These are phyloP conservation scores for Candida ortonii DNA, from an alignment of 805 yeast genomes.

Conservation along the genomic window DNA sequence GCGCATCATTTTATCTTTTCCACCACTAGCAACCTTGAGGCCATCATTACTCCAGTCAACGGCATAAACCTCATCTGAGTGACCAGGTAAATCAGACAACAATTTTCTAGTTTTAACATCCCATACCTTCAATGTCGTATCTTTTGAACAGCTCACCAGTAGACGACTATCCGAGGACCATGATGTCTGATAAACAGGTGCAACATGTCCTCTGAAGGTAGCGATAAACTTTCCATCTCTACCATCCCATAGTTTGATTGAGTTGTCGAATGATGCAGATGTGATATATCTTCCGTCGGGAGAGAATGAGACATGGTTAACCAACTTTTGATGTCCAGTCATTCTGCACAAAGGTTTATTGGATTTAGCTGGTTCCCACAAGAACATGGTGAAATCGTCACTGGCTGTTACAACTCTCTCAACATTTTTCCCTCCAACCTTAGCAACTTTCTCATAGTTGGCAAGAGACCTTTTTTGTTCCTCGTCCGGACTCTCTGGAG, in stretches of 20 bases:
- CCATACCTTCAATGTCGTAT: constrained; percentile 95
- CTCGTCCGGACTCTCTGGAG: constrained; percentile 43
- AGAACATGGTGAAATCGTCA: constrained; percentile 96
- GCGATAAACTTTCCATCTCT: constrained; percentile 84
- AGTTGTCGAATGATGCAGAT: constrained; percentile 92
- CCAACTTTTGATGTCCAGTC: constrained; percentile 97
- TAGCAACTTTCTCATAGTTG: constrained; percentile 62
- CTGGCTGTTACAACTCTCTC: constrained; percentile 93
- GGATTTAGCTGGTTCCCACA: constrained; percentile 87
- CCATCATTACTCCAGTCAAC: constrained; percentile 99
- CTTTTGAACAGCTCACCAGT: constrained; percentile 90
- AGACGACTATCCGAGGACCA: constrained; percentile 96
- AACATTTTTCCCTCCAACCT: constrained; percentile 47
- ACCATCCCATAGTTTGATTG: constrained; percentile 96
- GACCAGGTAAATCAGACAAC: constrained; percentile 91
- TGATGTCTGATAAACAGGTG: constrained; percentile 95
- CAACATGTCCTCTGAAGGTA: constrained; percentile 95
- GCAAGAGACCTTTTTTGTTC: constrained; percentile 53
- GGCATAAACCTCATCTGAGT: constrained; percentile 90
- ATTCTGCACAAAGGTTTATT: constrained; percentile 85
- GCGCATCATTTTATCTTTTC: constrained; percentile 91
- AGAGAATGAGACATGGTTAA: constrained; percentile 91
- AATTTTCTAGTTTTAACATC: constrained; percentile 84
- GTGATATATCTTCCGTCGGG: constrained; percentile 93
- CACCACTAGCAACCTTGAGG: constrained; percentile 91